Evolutionary conservation across 768 basidiomycete genomes (phyloP), one percentile per base, ranked within the genome.

Genomic region (Cystofilobasidium ferigula): DNA sequence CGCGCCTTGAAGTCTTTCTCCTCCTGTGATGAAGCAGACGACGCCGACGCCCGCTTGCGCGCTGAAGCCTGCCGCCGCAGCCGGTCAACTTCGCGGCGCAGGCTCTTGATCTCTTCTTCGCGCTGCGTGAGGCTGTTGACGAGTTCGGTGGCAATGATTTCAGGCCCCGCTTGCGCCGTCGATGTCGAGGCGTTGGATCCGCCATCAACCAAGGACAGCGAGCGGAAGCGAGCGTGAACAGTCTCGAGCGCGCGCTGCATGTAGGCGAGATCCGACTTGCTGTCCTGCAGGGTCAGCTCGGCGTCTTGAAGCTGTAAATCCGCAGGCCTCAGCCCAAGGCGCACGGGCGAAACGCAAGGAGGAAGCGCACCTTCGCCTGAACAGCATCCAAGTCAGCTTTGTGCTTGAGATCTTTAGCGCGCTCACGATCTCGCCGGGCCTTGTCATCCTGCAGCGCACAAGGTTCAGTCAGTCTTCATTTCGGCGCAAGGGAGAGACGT

Each of bases 211-310:
- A 35, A 4, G 10, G 47, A 48, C 22, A 82, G 76, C 7, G 82
- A 78, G 7, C 81, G 79, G 73, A 92, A 86, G n/a, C 87, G 81
- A 14, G 85, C 85, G 74, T 89, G 89, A 6, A 93, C 86, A 9
- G 87, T 86, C 74, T 91, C 88, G 42, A 95, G 78, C n/a, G 89
- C 87, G 18, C 86, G 85, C 72, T 89, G 89, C 43, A 92, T 80
- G 71, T 86, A 88, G 0, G 48, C 54, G 64, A 65, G 51, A 16
- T 35, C 90, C 69, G 86, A 83, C 71, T 85, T 86, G 62, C 78
- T 76, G 5, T 74, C 75, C 3, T 59, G 40, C 42, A 83, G 53
- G 3, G 84, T 84, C 57, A 84, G 75, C 51, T 85, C 84, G 3
- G 75, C 75, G 53, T 79, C 79, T 87, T 91, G 71, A 0, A 40